Conservation (phyloP, 345 rosid genomes). For the Syzygium aqueum region DNA sequence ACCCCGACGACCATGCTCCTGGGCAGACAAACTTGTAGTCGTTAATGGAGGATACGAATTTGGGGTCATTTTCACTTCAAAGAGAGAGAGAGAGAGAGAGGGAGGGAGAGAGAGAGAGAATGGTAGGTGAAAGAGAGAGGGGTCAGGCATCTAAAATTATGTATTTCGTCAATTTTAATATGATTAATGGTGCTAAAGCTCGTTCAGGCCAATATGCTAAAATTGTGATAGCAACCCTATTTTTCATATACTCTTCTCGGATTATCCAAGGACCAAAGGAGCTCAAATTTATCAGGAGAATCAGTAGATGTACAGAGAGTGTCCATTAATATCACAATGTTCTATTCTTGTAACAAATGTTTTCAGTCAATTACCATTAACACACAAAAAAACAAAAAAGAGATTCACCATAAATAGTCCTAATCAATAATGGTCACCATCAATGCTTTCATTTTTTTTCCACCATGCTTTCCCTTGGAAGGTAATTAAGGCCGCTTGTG, state of each 20-base stretch:
- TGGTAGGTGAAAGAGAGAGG: not conserved
- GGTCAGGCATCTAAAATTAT: too few species aligned
- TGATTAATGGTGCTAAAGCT: not conserved
- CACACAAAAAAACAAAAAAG: accelerated
- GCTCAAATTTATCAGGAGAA: not conserved
- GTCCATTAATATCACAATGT: not conserved
- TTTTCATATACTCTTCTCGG: not conserved
- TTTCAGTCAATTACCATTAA: not conserved
- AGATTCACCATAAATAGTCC: not conserved
- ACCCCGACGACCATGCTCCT: not conserved
- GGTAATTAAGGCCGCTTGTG: not conserved
- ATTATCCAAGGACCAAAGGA: not conserved
- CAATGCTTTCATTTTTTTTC: not conserved
- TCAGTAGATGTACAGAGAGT: not conserved
- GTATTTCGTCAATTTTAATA: not conserved
- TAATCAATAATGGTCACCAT: not conserved
- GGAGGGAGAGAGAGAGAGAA: not conserved
- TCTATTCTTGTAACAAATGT: not conserved
- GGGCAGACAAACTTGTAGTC: not conserved
- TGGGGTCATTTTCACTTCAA: not conserved
- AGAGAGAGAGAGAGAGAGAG: not conserved
- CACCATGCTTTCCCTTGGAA: not conserved
- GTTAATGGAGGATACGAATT: not conserved
- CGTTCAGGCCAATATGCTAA: not conserved
- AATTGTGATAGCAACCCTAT: not conserved